Evolutionary conservation across 164 flowering plant species (phyloP).

Genomic region (Cinnamomum chago): DNA sequence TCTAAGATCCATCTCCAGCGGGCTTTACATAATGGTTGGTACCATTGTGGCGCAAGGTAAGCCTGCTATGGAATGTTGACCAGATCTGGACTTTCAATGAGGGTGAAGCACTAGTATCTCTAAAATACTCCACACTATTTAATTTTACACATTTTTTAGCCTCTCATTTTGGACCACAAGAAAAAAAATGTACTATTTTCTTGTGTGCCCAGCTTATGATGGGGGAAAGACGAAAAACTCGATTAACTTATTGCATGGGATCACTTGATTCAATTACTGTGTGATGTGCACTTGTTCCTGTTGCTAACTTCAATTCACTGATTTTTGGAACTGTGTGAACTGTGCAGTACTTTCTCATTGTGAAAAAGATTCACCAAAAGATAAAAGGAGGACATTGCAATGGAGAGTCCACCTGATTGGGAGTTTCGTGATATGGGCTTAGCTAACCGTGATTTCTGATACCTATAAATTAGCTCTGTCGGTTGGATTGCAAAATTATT

Average conservation of each 20-base stretch:
- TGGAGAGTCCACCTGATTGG: constrained; percentile 20
- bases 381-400: constrained; percentile 51
- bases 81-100: too few species aligned
- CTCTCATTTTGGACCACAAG: too few species aligned
- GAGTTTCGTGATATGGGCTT: not conserved
- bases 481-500: too few species aligned
- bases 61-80: too few species aligned
- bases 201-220: not conserved
- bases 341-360: constrained; percentile 58
- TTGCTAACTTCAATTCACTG: not conserved
- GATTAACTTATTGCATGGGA: not conserved
- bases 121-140: too few species aligned
- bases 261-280: not conserved
- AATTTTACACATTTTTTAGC: too few species aligned
- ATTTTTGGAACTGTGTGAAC: constrained; percentile 4
- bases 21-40: too few species aligned
- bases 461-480: too few species aligned
- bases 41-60: too few species aligned
- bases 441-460: too few species aligned
- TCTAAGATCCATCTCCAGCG: too few species aligned
- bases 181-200: not conserved
- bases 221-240: not conserved
- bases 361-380: constrained; percentile 45
- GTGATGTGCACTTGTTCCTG: not conserved
- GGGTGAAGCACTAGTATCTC: too few species aligned